A percentile compares a stretch with the other conserved stretches of the same genome.
phyloP scores from a whole-genome alignment of 1,139 yeast species.

The Yamadazyma friedrichii region DNA sequence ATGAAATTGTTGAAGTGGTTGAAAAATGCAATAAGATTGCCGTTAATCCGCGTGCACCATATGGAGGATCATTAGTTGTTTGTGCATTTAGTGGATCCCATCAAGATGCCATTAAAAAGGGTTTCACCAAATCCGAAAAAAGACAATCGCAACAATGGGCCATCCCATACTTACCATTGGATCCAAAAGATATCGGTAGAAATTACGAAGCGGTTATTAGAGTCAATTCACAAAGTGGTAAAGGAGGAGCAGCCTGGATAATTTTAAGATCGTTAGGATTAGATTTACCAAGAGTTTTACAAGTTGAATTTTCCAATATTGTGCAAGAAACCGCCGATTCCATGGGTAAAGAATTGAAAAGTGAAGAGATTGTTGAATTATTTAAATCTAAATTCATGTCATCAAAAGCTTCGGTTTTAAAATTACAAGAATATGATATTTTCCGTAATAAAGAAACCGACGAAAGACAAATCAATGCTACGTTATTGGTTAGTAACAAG shows the following conservation, averaged over 20 bases:
- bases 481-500: conserved; percentile 47
- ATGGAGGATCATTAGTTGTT: conserved; percentile 94
- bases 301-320: conserved; percentile 80
- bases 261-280: conserved; percentile 83
- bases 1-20: conserved; percentile 77
- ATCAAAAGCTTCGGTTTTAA: conserved; percentile 40
- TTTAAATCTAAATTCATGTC: conserved; percentile 69
- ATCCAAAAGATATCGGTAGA: conserved; percentile 94
- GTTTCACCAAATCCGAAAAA: conserved; percentile 50
- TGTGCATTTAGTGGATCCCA: conserved; percentile 97
- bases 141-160: conserved; percentile 56
- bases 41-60: conserved; percentile 90
- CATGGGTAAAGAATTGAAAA: conserved; percentile 80
- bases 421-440: conserved; percentile 53
- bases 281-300: conserved; percentile 90
- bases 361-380: conserved; percentile 71
- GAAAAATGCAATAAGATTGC: conserved; percentile 96
- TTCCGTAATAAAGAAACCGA: conserved; percentile 26
- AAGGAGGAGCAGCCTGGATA: conserved; percentile 99
- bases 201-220: conserved; percentile 96
- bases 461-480: conserved; percentile 33
- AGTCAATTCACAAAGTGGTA: conserved; percentile 97
- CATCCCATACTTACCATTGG: conserved; percentile 93
- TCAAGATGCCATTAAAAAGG: conserved; percentile 98
- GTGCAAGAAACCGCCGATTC: conserved; percentile 83